These are phyloP conservation scores for Lithohypha guttulata DNA, from an alignment of 2,329 filamentous ascomycete species.

Conservation along the genomic window DNA sequence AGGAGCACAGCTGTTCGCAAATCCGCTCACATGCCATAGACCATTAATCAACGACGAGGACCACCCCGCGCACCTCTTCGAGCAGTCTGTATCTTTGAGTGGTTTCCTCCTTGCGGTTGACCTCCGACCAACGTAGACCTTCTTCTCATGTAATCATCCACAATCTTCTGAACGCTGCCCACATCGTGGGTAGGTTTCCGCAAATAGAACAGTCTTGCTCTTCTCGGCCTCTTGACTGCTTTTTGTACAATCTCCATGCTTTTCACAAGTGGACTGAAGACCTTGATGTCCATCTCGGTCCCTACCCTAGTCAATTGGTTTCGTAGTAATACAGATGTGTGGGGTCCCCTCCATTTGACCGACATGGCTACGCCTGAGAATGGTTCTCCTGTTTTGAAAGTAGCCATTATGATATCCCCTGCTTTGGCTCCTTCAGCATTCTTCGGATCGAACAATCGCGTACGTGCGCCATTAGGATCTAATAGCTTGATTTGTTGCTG, in stretches of 20 bases:
- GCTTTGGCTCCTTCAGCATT: conserved; percentile 71
- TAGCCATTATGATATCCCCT: conserved; percentile 86
- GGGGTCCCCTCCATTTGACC: conserved; percentile 76
- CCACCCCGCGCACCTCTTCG: no score
- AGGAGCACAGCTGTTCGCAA: no score
- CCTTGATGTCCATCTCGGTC: conserved; percentile 96
- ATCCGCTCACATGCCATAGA: no score
- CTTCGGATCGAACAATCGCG: conserved; percentile 61
- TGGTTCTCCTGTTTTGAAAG: conserved; percentile 72
- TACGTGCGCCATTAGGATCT: conserved; percentile 75
- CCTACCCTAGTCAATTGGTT: conserved; percentile 77
- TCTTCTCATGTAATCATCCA: conserved; percentile 52
- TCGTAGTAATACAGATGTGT: conserved; percentile 76
- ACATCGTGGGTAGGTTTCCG: conserved; percentile 74
- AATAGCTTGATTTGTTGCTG: conserved; percentile 59
- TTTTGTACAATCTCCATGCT: conserved; percentile 91
- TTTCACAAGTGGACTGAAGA: conserved; percentile 80
- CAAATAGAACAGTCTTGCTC: conserved; percentile 86
- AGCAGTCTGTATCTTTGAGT: no score
- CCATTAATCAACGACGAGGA: no score
- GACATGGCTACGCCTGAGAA: conserved; percentile 82
- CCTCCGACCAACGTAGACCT: conserved; percentile 36
- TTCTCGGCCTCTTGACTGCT: conserved; percentile 68
- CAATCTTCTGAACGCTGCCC: conserved; percentile 72
- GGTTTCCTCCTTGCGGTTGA: conserved; percentile 18